A percentile compares a stretch with the other conserved stretches of the same genome.
These are phyloP conservation scores for cucumber (Cucumis sativus) DNA, from an alignment of 306 rosid genomes.

Conservation along the genomic window Cucumber_9930_V3 NC_026660.2:27902501-27903000, in stretches of 20 bases:
- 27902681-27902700: no score
- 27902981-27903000: slow-evolving; percentile 62
- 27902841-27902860: not conserved
- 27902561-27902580: no score
- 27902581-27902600: no score
- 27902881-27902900: slow-evolving; percentile 54
- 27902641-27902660: no score
- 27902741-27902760: not conserved
- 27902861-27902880: not conserved
- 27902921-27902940: slow-evolving; percentile 98
- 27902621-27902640: no score
- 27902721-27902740: no score
- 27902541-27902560: no score
- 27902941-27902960: slow-evolving; percentile 45
- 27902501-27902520: not conserved
- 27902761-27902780: not conserved
- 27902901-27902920: slow-evolving; percentile 93
- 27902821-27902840: not conserved
- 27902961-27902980: slow-evolving; percentile 85
- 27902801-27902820: not conserved
- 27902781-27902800: not conserved
- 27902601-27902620: no score
- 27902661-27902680: no score
- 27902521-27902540: no score
- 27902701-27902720: not conserved